Evolutionary conservation across 768 basidiomycete genomes (phyloP), one percentile per base, ranked within the genome.

Genomic region (Chalciporus chontae): DNA sequence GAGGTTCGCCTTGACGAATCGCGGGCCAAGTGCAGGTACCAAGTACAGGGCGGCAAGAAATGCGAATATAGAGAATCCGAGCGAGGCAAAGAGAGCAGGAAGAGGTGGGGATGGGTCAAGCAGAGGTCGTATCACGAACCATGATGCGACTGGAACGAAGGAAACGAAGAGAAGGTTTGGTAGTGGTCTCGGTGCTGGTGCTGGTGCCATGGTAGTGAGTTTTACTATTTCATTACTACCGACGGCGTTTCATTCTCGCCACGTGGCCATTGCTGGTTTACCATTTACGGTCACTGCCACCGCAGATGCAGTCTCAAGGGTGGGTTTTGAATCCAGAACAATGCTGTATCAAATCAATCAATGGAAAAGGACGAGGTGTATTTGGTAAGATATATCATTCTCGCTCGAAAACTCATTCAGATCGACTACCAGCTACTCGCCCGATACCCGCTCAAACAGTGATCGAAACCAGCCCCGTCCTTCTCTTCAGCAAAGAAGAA

Each of bases 1-100:
- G 47, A 99, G 72, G 41, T 88, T 84, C 2, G 91, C 92, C 38
- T 77, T 79, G 21, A 92, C 73, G 63, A 98, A 95, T 0, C 81
- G 78, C 0, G 83, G 81, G 0, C 87, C 89, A 13, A 99, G 77
- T 0, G 80, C 77, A n/a, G 94, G 95, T 26, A 98, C 77, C 38
- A 92, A 77, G 60, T 84, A 82, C 11, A 90, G 62, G 1, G 89
- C 84, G 2, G 82, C 80, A 10, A 91, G 62, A 49, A 95, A 85
- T 0, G 94, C 91, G 53, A 93, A 75, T 42, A 95, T 68, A 2
- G 90, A 85, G 69, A 95, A 85, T 0, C 94, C 94, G 43, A 93
- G 56, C 13, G 86, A 90, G 1, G 81, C 82, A 61, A 89, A 85
- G 18, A 97, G 70, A 0, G 82, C 82, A 2, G 87, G 87, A 11